These are phyloP conservation scores for Euphorbia peplus DNA, from an alignment of 345 rosid genomes.

Conservation along the genomic window DNA sequence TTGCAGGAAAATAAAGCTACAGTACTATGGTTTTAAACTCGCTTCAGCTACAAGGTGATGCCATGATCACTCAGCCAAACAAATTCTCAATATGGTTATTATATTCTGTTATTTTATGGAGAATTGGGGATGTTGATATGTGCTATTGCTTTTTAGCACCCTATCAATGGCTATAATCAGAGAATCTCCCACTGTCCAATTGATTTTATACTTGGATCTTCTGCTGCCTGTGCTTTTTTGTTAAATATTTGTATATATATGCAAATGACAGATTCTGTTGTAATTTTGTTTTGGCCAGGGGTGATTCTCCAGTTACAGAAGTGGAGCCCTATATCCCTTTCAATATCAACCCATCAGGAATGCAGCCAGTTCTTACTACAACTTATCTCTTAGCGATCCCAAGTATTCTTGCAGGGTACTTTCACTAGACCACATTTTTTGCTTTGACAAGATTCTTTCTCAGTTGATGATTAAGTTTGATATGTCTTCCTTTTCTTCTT, in stretches of 20 bases:
- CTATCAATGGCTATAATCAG: neutral
- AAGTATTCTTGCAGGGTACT: constrained; percentile 86
- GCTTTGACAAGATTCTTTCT: neutral
- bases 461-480: neutral
- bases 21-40: constrained; percentile 89
- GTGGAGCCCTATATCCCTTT: constrained; percentile 96
- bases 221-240: neutral
- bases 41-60: constrained; percentile 82
- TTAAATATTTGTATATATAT: neutral
- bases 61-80: neutral
- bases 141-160: constrained; percentile 13
- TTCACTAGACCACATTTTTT: neutral
- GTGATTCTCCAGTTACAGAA: constrained; percentile 81
- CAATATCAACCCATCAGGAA: constrained; percentile 93
- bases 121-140: neutral
- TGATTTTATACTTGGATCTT: neutral
- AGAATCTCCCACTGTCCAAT: neutral
- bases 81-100: constrained; percentile 1
- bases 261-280: constrained; percentile 15
- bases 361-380: constrained; percentile 94
- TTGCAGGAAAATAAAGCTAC: constrained; percentile 92
- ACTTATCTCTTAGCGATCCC: constrained; percentile 87
- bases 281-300: constrained; percentile 50
- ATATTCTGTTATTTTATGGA: neutral
- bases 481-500: constrained; percentile 1